Evolutionary conservation across 169 alveolate genomes (phyloP), one percentile per base, ranked within the genome.

Genomic region (Cryptosporidium sp.): DNA sequence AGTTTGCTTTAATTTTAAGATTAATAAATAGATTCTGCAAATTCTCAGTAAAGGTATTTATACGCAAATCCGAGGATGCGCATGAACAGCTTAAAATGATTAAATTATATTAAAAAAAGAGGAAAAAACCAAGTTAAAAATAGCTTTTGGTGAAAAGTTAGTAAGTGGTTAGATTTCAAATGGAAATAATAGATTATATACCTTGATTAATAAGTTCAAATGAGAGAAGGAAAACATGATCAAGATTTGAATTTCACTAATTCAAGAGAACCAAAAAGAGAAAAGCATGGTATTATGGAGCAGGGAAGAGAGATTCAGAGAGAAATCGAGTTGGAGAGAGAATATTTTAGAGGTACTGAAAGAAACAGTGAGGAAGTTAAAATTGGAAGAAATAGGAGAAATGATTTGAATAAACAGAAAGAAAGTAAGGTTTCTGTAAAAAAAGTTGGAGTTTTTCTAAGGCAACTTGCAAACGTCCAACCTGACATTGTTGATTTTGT

Each of bases 401-500:
- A 39, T 12, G 72, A 53, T 14, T 33, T 5, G 33, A 21, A 31
- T 8, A 73, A 53, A 56, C 48, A 56, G 23, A 18, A 51, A 44
- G 69, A 21, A 29, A 42, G 56, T 1, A 80, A 60, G 51, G 42
- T 37, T 18, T 44, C 62, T 16, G 8, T 80, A 53, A 80, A 80
- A 44, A 80, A 60, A 39, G 52, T 80, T 44, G 62, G 69, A 39
- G 44, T 44, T 31, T 80, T 80, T 45, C 51, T 80, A 23, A 80
- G 56, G 42, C 89, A 80, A 51, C 44, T 80, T 33, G 89, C 89
- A 29, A 80, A 67, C 39, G 70, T 80, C 21, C 89, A 80, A n/a
- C 89, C 89, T 21, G 89, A 80, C 33, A 80, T 80, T 62, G 89
- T 80, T 21, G 89, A 80, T 14, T 80, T 80, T 29, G 69, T 80